Base-by-base conservation (phyloP, 2,329 filamentous ascomycete species). In the Sporothrix curviconia region DNA sequence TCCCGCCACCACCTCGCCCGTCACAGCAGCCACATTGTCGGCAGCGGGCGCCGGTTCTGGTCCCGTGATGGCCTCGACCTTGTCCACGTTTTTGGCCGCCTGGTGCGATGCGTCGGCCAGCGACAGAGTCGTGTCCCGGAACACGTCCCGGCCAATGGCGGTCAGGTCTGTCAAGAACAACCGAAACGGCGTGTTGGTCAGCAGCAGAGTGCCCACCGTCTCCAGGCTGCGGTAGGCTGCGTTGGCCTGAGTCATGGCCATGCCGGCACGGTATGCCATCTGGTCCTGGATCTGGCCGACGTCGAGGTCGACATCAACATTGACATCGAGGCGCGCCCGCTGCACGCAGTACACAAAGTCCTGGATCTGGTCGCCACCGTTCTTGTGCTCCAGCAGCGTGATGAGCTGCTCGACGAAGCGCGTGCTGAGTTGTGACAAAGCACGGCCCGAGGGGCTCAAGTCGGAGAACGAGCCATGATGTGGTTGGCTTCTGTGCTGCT, bases 121-220 rank as follows among this genome's bases (percentile, higher is more conserved):
- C 0, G 88, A 86, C 60, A 90, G 86, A 0, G 91, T 90, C 3
- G 91, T 91, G 65, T 96, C 92, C 53, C 84, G 85, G 68, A 96
- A 91, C 0, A 97, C 86, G 67, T 96, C 87, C 42, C 88, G 84
- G 12, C 86, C 88, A 47, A 96, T 81, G 0, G 85, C 85, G 46
- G 85, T 84, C 40, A 96, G 72, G 66, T 97, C 92, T 11, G 86
- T 83, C 44, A 96, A 75, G 65, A 97, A 91, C 7, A 92, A 78
- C 39, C 92, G 85, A 69, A 97, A 96, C 66, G 96, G 91, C 0
- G 87, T 85, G 68, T 97, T 97, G 14, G 89, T 90, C 43, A 97
- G 76, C 1, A 96, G 80, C n/a, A 97, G 76, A 3, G 86, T 88
- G 30, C 88, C 86, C 0, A 97, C 83, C 0, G 91, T 96, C 58